Conservation (phyloP, 2,329 filamentous ascomycete species). For the Chaetomium olivaceum region DNA sequence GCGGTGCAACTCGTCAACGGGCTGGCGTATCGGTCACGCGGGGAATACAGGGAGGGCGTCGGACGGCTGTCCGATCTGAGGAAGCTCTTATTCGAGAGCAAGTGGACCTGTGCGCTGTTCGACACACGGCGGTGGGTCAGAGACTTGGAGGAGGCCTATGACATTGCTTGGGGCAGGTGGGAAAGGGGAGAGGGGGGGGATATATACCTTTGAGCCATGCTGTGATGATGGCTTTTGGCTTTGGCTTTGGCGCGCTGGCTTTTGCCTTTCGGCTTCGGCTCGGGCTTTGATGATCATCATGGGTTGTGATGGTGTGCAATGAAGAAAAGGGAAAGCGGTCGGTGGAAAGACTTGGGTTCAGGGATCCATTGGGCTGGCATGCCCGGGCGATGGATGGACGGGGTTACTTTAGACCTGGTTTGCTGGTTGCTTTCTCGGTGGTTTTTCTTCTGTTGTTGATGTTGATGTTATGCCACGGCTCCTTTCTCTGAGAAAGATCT, state of each 20-base stretch:
- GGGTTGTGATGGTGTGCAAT: not conserved
- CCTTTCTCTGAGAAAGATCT: not conserved
- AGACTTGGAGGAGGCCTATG: constrained; percentile 86
- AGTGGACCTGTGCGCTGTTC: constrained; percentile 86
- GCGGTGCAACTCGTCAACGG: constrained; percentile 67
- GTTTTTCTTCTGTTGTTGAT: not conserved
- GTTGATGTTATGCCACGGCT: not conserved
- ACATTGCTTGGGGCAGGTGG: constrained; percentile 86
- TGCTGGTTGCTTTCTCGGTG: not conserved
- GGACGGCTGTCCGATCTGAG: constrained; percentile 79
- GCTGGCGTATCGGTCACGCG: constrained; percentile 56
- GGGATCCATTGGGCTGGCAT: constrained; percentile 4
- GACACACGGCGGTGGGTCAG: constrained; percentile 88
- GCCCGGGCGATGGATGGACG: not conserved
- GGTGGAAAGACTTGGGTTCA: not conserved
- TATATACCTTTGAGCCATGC: constrained; percentile 68
- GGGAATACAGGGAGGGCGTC: constrained; percentile 50
- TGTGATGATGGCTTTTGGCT: not conserved
- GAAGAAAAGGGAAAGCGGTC: not conserved
- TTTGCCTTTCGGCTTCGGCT: not conserved
- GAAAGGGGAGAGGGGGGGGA: constrained; percentile 84
- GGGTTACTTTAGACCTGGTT: not conserved
- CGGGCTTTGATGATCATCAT: not conserved
- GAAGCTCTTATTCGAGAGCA: constrained; percentile 76
- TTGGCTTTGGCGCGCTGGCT: not conserved